These are phyloP conservation scores for Heterobasidion occidentale DNA, from an alignment of 1,284 basidiomycete species.

Conservation along the genomic window DNA sequence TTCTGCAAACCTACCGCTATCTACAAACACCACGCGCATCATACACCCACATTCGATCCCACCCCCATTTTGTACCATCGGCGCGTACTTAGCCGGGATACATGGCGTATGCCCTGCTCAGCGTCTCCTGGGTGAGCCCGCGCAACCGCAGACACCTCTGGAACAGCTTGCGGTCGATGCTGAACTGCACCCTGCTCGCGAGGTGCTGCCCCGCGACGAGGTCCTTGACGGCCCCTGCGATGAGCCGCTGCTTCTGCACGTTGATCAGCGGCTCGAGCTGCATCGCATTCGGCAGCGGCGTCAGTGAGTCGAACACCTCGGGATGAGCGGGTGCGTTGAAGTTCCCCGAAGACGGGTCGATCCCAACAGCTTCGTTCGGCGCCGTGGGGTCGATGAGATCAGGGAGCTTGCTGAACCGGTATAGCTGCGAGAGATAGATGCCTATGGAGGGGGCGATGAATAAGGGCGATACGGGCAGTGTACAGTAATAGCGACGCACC, in stretches of 20 bases:
- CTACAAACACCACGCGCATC: no score
- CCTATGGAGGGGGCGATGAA: conserved; percentile 31
- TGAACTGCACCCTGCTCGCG: conserved; percentile 61
- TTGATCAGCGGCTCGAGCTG: conserved; percentile 83
- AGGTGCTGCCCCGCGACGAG: conserved; percentile 77
- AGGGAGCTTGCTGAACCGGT: conserved; percentile 59
- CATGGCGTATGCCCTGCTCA: conserved; percentile 37
- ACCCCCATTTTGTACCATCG: neutral
- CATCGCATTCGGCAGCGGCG: conserved; percentile 64
- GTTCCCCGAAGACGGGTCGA: conserved; percentile 53
- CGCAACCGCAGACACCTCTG: conserved; percentile 67
- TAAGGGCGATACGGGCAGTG: conserved; percentile 1
- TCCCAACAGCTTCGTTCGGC: conserved; percentile 56
- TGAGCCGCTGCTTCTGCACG: conserved; percentile 78
- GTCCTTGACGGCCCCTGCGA: conserved; percentile 70
- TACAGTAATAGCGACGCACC: conserved; percentile 36
- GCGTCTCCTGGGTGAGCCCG: conserved; percentile 45
- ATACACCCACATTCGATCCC: no score
- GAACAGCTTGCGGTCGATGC: conserved; percentile 66
- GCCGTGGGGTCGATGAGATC: conserved; percentile 80
- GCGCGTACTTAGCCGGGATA: conserved; percentile 15
- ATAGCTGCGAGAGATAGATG: conserved; percentile 70
- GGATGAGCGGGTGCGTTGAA: conserved; percentile 65
- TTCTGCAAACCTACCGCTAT: no score
- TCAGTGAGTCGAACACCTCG: conserved; percentile 66